These are phyloP conservation scores for Helichrysum umbraculigerum DNA, from an alignment of 129 eudicot species.

Conservation along the genomic window DNA sequence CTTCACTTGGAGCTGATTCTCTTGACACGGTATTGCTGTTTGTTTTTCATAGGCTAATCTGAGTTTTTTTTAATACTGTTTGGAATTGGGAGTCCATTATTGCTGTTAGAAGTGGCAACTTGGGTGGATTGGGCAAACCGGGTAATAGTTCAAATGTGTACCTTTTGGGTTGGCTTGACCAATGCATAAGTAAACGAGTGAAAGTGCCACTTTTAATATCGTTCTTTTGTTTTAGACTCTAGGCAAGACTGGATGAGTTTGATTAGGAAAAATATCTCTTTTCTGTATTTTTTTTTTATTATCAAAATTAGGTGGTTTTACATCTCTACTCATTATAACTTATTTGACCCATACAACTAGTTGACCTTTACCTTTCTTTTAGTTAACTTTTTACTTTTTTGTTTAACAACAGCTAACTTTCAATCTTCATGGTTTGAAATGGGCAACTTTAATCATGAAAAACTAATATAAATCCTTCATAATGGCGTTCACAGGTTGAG, in stretches of 20 bases:
- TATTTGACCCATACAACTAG: background rate
- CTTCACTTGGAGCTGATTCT: slow-evolving; percentile 90
- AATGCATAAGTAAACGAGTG: background rate
- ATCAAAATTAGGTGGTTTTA: no score
- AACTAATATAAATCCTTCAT: background rate
- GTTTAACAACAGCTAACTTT: background rate
- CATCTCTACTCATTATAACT: no score
- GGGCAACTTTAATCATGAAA: background rate
- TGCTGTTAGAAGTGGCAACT: background rate
- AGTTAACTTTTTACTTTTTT: no score
- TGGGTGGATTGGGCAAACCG: background rate
- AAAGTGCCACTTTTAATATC: no score
- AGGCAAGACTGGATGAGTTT: background rate
- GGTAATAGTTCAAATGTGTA: background rate
- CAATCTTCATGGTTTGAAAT: background rate
- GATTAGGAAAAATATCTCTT: background rate
- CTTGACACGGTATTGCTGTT: slow-evolving; percentile 77
- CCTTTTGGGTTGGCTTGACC: background rate
- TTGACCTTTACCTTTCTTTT: no score
- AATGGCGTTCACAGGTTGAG: slow-evolving; percentile 58
- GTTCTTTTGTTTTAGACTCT: background rate
- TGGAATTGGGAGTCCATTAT: background rate
- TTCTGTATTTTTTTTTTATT: no score
- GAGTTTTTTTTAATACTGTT: background rate
- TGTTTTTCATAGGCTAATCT: background rate